Conservation (phyloP, 768 basidiomycete genomes). For the Mycena maculata region DNA sequence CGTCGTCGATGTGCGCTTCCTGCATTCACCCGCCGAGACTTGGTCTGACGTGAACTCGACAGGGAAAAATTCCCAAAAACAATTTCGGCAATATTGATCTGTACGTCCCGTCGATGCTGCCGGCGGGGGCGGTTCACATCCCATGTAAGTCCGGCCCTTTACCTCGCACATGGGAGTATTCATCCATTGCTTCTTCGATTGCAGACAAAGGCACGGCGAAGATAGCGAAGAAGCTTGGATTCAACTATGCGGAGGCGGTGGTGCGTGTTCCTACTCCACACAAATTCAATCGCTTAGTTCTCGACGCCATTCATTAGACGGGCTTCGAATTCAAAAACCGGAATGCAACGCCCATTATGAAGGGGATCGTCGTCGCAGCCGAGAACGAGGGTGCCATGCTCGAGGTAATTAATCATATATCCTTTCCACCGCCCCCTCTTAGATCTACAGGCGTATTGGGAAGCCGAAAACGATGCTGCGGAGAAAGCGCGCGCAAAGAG, state of each 20-base stretch:
- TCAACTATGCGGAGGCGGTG: conserved; percentile 95
- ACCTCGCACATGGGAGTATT: not conserved
- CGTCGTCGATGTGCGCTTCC: conserved; percentile 77
- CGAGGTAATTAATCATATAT: conserved; percentile 73
- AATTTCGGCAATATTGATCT: conserved; percentile 97
- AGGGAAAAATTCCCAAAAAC: conserved; percentile 96
- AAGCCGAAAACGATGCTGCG: conserved; percentile 80
- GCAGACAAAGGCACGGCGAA: conserved; percentile 89
- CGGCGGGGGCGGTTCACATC: conserved; percentile 85
- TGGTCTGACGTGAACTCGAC: conserved; percentile 22
- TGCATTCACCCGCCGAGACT: conserved; percentile 14
- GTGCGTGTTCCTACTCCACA: conserved; percentile 56
- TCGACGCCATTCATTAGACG: conserved; percentile 66
- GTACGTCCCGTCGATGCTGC: conserved; percentile 95
- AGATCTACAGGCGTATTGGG: conserved; percentile 81
- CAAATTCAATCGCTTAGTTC: conserved; percentile 4
- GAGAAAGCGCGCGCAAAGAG: conserved; percentile 81
- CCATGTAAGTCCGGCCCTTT: conserved; percentile 74
- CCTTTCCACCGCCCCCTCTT: too few relatives aligned
- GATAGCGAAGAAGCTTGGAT: conserved; percentile 85
- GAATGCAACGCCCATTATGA: conserved; percentile 84
- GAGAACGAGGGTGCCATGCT: conserved; percentile 81
- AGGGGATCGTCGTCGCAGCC: conserved; percentile 87
- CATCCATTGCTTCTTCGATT: conserved; percentile 29
- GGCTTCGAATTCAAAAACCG: conserved; percentile 98